Evolutionary conservation across 148 eudicot species (phyloP).

Genomic region (Rhododendron williamsianum): DNA sequence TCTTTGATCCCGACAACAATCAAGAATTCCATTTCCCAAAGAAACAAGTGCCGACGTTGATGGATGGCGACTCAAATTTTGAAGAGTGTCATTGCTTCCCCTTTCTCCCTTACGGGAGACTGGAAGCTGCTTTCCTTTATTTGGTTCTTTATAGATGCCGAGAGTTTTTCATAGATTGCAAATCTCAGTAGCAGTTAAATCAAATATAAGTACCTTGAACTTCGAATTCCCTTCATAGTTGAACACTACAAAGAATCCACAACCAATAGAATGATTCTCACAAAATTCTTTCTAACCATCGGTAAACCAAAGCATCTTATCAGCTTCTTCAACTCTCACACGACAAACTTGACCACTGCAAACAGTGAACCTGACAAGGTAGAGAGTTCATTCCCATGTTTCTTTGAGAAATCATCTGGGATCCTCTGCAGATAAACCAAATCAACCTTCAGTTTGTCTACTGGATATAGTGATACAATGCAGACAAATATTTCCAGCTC

Average conservation of each 20-base stretch:
- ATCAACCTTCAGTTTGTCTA: not conserved
- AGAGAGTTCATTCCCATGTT: conserved; percentile 14
- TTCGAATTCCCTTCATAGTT: conserved; percentile 19
- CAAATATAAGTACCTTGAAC: conserved; percentile 21
- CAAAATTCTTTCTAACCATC: conserved; percentile 33
- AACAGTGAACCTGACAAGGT: conserved; percentile 1
- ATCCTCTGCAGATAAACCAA: conserved; percentile 14
- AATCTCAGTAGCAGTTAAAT: conserved; percentile 23
- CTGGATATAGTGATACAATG: not conserved
- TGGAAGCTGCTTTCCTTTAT: not conserved
- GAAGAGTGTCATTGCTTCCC: not conserved
- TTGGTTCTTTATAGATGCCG: not conserved
- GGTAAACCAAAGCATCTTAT: conserved; percentile 20
- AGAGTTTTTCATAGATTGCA: conserved; percentile 13
- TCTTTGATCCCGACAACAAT: not conserved
- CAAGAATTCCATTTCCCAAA: not conserved
- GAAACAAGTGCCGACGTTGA: not conserved
- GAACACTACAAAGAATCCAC: conserved; percentile 17
- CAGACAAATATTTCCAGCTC: not conserved
- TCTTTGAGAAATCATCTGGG: conserved; percentile 19
- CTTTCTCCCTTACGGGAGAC: not conserved
- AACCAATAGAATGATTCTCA: conserved; percentile 15
- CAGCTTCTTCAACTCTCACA: conserved; percentile 14
- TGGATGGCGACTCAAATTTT: not conserved
- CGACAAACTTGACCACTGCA: conserved; percentile 18